Conservation (phyloP, 768 basidiomycete species). For the Naganishia onofrii region DNA sequence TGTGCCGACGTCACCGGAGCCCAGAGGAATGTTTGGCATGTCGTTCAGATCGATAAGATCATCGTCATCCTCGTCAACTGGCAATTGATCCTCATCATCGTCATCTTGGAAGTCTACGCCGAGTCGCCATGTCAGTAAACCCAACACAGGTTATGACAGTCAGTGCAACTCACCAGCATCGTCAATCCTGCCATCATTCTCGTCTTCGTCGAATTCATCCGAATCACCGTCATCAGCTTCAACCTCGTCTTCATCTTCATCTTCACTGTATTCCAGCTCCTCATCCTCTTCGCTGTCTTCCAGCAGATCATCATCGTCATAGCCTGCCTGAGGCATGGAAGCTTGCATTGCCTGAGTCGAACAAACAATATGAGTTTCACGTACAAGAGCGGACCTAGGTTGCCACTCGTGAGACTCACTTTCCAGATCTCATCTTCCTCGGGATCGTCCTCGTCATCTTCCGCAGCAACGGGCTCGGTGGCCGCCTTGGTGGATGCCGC, state of each 20-base stretch:
- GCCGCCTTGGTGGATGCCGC: slow-evolving; percentile 35
- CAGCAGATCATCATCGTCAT: slow-evolving; percentile 52
- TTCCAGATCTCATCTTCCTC: slow-evolving; percentile 81
- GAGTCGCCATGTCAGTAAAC: neutral
- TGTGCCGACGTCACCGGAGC: slow-evolving; percentile 22
- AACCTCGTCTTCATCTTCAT: slow-evolving; percentile 37
- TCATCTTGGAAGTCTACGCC: slow-evolving; percentile 60
- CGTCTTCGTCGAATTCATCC: slow-evolving; percentile 56
- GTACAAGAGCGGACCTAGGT: slow-evolving; percentile 15
- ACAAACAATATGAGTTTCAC: neutral
- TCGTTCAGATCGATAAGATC: slow-evolving; percentile 46
- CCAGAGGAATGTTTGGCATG: slow-evolving; percentile 45
- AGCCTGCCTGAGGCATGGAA: slow-evolving; percentile 65
- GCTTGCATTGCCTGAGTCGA: slow-evolving; percentile 76
- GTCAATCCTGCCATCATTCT: slow-evolving; percentile 52
- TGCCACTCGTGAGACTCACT: slow-evolving; percentile 56
- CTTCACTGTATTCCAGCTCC: slow-evolving; percentile 42
- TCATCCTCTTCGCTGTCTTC: slow-evolving; percentile 35
- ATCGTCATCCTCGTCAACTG: slow-evolving; percentile 47
- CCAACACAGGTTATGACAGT: neutral
- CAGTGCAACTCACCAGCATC: slow-evolving; percentile 3
- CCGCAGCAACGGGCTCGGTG: slow-evolving; percentile 38
- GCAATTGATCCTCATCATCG: slow-evolving; percentile 53
- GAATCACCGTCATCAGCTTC: slow-evolving; percentile 40
- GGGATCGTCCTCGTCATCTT: slow-evolving; percentile 40